Evolutionary conservation across 169 alveolate genomes (phyloP).

Genomic region (Eimeria zaria): DNA sequence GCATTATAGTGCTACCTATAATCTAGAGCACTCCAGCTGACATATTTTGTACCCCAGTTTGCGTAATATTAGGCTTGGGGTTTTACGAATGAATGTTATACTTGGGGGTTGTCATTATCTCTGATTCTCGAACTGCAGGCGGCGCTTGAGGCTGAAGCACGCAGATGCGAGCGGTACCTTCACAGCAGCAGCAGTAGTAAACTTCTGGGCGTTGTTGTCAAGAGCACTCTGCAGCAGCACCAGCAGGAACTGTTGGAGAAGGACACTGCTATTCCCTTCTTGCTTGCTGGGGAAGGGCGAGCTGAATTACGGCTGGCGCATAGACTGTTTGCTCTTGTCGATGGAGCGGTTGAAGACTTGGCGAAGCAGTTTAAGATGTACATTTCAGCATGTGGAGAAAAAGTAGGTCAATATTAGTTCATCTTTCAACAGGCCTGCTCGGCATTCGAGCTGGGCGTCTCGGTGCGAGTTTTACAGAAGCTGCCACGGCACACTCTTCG

Average conservation of each 20-base stretch:
- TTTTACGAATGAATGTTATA: background rate
- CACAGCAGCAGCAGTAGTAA: slow-evolving; percentile 83
- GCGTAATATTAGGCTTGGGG: background rate
- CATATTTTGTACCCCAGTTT: background rate
- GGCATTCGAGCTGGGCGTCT: background rate
- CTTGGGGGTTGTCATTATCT: background rate
- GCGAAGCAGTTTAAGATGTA: slow-evolving; percentile 85
- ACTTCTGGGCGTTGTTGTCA: slow-evolving; percentile 81
- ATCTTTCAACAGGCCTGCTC: background rate
- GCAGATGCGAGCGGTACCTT: slow-evolving; percentile 73
- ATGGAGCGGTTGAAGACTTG: slow-evolving; percentile 85
- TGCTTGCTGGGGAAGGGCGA: slow-evolving; percentile 82
- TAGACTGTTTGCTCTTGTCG: slow-evolving; percentile 85
- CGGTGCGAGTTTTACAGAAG: background rate
- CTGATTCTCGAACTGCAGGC: slow-evolving; percentile 59
- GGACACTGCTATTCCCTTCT: slow-evolving; percentile 81
- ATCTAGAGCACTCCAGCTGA: background rate
- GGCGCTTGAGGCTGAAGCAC: slow-evolving; percentile 82
- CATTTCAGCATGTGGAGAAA: slow-evolving; percentile 85
- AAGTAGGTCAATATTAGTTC: slow-evolving; percentile 1
- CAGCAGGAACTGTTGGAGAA: slow-evolving; percentile 83
- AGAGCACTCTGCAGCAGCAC: slow-evolving; percentile 72
- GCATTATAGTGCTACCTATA: background rate
- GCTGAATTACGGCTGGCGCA: slow-evolving; percentile 80
- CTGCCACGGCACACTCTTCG: background rate